These are phyloP conservation scores for Aspergillus ochraceus DNA, from an alignment of 2,329 filamentous ascomycete genomes.

Conservation along the genomic window DNA sequence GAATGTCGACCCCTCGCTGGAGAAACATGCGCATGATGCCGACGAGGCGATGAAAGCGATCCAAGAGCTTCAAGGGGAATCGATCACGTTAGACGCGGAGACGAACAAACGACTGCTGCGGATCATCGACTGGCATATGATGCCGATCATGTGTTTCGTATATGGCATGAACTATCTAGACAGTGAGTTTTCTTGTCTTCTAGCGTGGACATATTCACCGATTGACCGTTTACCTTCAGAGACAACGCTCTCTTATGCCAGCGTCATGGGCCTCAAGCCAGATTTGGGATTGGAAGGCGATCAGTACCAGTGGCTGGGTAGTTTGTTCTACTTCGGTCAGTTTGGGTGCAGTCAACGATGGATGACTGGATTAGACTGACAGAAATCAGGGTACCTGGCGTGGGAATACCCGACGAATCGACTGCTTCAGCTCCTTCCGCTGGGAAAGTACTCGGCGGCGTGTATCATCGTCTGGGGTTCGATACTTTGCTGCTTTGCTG, in stretches of 20 bases:
- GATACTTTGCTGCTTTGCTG: constrained; percentile 63
- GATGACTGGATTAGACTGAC: background rate
- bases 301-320: constrained; percentile 54
- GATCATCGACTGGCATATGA: constrained; percentile 63
- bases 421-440: constrained; percentile 62
- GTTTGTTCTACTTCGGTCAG: constrained; percentile 52
- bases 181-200: constrained; percentile 32
- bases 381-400: constrained; percentile 45
- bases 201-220: no score
- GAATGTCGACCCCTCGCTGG: constrained; percentile 35
- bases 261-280: constrained; percentile 53
- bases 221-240: constrained; percentile 34
- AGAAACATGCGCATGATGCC: constrained; percentile 58
- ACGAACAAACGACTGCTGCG: constrained; percentile 60
- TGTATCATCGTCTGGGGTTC: constrained; percentile 66
- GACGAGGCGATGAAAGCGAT: constrained; percentile 63
- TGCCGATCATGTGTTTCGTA: constrained; percentile 60
- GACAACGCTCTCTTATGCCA: constrained; percentile 54
- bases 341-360: background rate
- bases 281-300: constrained; percentile 47
- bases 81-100: constrained; percentile 55
- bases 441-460: constrained; percentile 66
- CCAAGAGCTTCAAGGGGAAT: constrained; percentile 48
- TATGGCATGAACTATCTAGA: constrained; percentile 61
- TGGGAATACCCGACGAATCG: constrained; percentile 68